Percentiles rank a stretch among this genome's conserved stretches.
Evolutionary conservation across 257 asterid genomes (phyloP).

Genomic region (Solanum ossicruentum): DNA sequence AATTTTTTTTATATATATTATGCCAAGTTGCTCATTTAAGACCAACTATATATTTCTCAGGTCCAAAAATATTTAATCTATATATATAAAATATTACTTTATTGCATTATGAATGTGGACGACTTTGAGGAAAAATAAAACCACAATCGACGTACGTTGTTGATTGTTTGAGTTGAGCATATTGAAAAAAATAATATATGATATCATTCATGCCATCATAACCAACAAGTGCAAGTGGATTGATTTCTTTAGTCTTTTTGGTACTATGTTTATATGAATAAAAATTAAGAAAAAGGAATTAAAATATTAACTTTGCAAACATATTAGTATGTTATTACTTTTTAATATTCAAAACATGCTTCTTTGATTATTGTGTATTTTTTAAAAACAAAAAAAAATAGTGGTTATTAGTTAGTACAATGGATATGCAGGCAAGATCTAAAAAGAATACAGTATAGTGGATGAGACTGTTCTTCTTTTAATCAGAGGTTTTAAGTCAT

Average conservation of each 20-base stretch:
- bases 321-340: not conserved
- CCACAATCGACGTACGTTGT: not conserved
- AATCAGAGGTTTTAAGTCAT: no score
- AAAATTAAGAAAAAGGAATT: not conserved
- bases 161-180: not conserved
- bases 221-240: not conserved
- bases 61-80: not conserved
- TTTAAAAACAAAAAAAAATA: no score
- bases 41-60: not conserved
- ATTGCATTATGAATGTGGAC: not conserved
- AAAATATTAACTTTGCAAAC: not conserved
- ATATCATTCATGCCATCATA: not conserved
- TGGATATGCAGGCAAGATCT: not conserved
- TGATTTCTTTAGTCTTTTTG: not conserved
- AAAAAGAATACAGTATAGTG: not conserved
- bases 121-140: not conserved
- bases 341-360: not conserved
- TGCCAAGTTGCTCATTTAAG: not conserved
- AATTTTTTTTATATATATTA: not conserved
- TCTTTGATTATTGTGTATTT: not conserved
- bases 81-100: not conserved
- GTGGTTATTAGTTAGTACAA: not conserved
- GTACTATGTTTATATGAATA: not conserved
- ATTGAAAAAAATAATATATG: not conserved
- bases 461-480: no score